These are phyloP conservation scores for Eucalyptus caleyi DNA, from an alignment of 345 rosid species.

Conservation along the genomic window DNA sequence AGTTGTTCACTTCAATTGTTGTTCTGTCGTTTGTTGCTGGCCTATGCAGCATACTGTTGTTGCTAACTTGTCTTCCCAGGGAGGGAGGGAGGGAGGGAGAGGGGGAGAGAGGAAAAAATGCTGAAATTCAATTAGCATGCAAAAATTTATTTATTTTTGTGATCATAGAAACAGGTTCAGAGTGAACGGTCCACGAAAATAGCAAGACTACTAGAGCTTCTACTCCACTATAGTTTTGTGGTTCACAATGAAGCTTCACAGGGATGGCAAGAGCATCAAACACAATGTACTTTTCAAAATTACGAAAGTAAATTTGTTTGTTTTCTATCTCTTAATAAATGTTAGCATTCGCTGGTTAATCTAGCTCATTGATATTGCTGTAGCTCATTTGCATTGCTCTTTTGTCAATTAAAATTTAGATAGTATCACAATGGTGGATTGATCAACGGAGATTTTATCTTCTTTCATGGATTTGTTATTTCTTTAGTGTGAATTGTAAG, in stretches of 20 bases:
- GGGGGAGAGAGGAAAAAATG: too few relatives aligned
- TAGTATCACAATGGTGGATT: background rate
- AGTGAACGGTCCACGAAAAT: background rate
- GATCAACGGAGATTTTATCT: too few relatives aligned
- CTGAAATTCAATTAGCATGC: background rate
- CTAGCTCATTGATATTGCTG: background rate
- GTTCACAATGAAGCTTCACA: background rate
- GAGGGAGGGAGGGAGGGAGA: too few relatives aligned
- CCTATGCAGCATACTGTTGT: background rate
- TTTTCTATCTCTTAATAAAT: background rate
- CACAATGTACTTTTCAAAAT: fast-evolving
- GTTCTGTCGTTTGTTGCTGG: background rate
- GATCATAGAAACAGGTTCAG: background rate
- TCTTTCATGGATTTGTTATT: too few relatives aligned
- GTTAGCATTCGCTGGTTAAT: background rate
- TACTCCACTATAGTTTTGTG: background rate
- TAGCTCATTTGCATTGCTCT: background rate
- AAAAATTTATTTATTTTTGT: background rate
- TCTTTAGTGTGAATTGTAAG: background rate
- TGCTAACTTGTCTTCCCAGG: background rate
- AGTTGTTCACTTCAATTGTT: background rate
- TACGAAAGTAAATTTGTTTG: background rate
- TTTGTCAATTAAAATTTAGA: background rate
- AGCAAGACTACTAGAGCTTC: background rate
- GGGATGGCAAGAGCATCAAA: fast-evolving